Evolutionary conservation across 2,329 filamentous ascomycete species (phyloP).

Genomic region (Aspergillus sp.): DNA sequence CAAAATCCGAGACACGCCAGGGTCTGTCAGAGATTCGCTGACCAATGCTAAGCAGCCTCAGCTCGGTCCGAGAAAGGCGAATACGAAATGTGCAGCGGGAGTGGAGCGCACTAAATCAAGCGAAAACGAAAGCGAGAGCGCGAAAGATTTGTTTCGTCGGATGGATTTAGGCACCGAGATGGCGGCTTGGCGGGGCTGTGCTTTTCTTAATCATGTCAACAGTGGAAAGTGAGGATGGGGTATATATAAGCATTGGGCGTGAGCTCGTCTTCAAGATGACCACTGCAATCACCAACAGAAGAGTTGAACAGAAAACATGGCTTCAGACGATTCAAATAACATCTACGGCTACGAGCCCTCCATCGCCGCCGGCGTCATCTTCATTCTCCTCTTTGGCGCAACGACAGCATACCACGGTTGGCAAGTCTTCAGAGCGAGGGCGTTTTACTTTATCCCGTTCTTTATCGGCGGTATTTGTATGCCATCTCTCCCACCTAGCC

Average conservation of each 20-base stretch:
- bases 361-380: conserved; percentile 5
- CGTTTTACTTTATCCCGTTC: conserved; percentile 42
- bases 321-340: background rate
- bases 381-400: conserved; percentile 5
- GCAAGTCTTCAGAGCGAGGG: conserved; percentile 23
- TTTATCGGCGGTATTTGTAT: conserved; percentile 40
- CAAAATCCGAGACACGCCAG: background rate
- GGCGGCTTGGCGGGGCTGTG: background rate
- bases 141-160: background rate
- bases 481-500: background rate
- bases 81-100: background rate
- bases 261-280: background rate
- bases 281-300: background rate
- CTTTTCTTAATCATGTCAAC: background rate
- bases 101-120: background rate
- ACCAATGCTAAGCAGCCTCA: background rate
- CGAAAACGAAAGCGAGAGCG: conserved; percentile 4
- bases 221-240: background rate
- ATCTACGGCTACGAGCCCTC: conserved; percentile 14
- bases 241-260: background rate
- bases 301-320: background rate
- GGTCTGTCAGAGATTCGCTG: background rate
- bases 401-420: conserved; percentile 21
- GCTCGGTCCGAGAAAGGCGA: background rate
- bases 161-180: background rate